phyloP scores from a whole-genome alignment of 2,329 filamentous ascomycete genomes.

The Hypoxylon sp. region DNA sequence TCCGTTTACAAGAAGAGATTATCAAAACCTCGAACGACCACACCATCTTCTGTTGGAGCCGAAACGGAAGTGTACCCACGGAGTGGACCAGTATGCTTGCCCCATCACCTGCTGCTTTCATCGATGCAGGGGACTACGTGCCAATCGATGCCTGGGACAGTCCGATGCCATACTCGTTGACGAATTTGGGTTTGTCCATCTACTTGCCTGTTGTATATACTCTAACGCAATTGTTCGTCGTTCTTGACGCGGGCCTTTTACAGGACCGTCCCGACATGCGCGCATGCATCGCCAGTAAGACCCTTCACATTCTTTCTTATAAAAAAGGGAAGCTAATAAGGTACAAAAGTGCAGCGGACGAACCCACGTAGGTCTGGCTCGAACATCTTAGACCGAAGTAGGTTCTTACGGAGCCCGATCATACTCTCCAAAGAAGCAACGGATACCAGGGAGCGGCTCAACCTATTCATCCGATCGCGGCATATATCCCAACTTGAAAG shows the following conservation, averaged over 20 bases:
- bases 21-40: conserved; percentile 47
- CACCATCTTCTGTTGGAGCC: conserved; percentile 49
- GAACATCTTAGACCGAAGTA: conserved; percentile 24
- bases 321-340: no score
- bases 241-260: conserved; percentile 22
- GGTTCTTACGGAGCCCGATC: conserved; percentile 10
- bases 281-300: conserved; percentile 22
- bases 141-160: conserved; percentile 31
- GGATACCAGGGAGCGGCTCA: conserved; percentile 28
- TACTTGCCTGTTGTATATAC: conserved; percentile 28
- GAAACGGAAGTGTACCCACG: conserved; percentile 1
- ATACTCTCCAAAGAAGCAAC: conserved; percentile 29
- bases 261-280: conserved; percentile 17
- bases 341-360: conserved; percentile 21
- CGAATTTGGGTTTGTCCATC: conserved; percentile 31
- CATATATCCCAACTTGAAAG: not conserved
- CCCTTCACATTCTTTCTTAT: no score
- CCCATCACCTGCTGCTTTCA: conserved; percentile 30
- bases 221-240: conserved; percentile 26
- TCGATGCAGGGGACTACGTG: conserved; percentile 34
- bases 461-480: conserved; percentile 28
- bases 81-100: conserved; percentile 34
- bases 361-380: conserved; percentile 28
- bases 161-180: conserved; percentile 35
- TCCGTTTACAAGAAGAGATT: conserved; percentile 49